phyloP scores from a whole-genome alignment of 2,329 filamentous ascomycete species.

The Stachybotrys elegans region DNA sequence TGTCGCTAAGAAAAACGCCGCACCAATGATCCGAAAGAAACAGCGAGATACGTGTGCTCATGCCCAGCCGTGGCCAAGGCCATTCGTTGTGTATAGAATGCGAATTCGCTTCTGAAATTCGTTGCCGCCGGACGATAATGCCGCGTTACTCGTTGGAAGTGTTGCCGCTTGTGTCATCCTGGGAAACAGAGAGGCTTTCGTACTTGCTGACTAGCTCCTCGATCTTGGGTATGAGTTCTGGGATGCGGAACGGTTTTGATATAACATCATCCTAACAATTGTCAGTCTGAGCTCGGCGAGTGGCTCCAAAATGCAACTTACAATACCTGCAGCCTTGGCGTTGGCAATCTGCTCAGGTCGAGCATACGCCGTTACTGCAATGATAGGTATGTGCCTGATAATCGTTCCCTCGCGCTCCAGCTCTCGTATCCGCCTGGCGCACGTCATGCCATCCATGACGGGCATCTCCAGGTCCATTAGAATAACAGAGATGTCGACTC shows the following conservation, averaged over 20 bases:
- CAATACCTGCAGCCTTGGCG: slow-evolving; percentile 69
- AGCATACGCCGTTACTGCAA: slow-evolving; percentile 80
- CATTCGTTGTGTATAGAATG: too few species aligned
- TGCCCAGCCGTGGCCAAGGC: too few species aligned
- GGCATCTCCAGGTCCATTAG: slow-evolving; percentile 84
- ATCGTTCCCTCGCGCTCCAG: slow-evolving; percentile 59
- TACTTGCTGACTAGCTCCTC: slow-evolving; percentile 47
- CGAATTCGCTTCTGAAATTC: too few species aligned
- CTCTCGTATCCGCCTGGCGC: slow-evolving; percentile 63
- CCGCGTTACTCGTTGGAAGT: too few species aligned
- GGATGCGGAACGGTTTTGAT: slow-evolving; percentile 73
- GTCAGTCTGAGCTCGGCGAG: neutral
- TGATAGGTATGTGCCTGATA: slow-evolving; percentile 65
- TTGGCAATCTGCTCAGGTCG: slow-evolving; percentile 67
- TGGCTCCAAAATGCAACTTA: slow-evolving; percentile 32
- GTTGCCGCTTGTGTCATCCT: too few species aligned
- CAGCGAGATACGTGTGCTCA: too few species aligned
- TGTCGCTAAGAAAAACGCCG: too few species aligned
- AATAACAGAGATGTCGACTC: slow-evolving; percentile 58
- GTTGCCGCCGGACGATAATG: too few species aligned
- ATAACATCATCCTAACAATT: slow-evolving; percentile 62
- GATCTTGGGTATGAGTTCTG: slow-evolving; percentile 65
- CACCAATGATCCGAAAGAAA: too few species aligned
- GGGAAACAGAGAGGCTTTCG: slow-evolving; percentile 23
- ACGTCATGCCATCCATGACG: slow-evolving; percentile 75